phyloP scores from a whole-genome alignment of 768 basidiomycete genomes.

The Psilocybe cyanescens region DNA sequence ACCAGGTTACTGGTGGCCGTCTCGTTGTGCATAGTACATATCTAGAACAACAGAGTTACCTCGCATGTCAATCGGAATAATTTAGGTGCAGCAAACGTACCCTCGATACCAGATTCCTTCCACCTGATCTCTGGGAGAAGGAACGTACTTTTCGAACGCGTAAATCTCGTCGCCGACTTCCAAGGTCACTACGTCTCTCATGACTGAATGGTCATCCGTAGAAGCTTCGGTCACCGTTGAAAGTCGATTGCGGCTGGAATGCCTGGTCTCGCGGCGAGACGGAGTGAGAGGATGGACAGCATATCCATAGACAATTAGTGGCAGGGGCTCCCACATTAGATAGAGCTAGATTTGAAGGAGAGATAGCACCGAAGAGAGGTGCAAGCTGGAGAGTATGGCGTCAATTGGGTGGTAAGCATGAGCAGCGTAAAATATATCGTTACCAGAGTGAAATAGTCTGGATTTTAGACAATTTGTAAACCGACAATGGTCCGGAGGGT shows the following conservation, averaged over 20 bases:
- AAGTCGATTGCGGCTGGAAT: slow-evolving; percentile 57
- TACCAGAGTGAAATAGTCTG: slow-evolving; percentile 1
- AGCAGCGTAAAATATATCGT: neutral
- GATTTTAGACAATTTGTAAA: neutral
- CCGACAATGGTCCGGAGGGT: neutral
- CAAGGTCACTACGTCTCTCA: slow-evolving; percentile 80
- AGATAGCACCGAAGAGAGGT: slow-evolving; percentile 13
- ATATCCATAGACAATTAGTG: slow-evolving; percentile 87
- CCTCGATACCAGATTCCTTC: slow-evolving; percentile 94
- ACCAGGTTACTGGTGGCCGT: slow-evolving; percentile 72
- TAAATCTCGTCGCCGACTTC: slow-evolving; percentile 98
- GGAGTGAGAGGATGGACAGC: slow-evolving; percentile 84
- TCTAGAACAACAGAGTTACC: slow-evolving; percentile 38
- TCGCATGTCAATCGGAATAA: neutral
- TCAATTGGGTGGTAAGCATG: neutral
- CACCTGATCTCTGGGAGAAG: slow-evolving; percentile 65
- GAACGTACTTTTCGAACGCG: slow-evolving; percentile 91
- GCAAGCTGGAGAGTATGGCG: neutral
- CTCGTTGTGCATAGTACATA: slow-evolving; percentile 88
- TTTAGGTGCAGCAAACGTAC: slow-evolving; percentile 51
- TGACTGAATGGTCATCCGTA: slow-evolving; percentile 63
- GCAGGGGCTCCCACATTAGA: slow-evolving; percentile 55
- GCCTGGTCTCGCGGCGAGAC: slow-evolving; percentile 72
- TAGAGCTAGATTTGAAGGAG: slow-evolving; percentile 14
- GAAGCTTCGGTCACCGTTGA: slow-evolving; percentile 68